These are phyloP conservation scores for Alternaria ventricosa DNA, from an alignment of 2,329 filamentous ascomycete species.

Conservation along the genomic window DNA sequence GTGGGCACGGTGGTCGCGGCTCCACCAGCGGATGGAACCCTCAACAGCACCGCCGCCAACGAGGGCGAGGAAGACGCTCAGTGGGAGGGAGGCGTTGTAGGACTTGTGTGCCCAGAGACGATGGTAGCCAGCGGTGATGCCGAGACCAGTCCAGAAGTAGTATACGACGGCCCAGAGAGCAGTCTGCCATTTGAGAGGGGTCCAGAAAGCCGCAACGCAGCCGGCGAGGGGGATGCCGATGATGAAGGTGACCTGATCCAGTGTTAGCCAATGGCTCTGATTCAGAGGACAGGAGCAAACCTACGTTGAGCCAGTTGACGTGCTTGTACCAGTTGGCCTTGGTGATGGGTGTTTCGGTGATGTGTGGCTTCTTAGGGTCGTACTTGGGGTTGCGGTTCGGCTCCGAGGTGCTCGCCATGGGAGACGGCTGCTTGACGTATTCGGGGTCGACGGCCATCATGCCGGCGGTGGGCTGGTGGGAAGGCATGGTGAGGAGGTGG, in stretches of 20 bases:
- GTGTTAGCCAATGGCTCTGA: constrained; percentile 17
- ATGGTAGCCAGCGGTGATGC: constrained; percentile 66
- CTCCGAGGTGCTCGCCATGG: constrained; percentile 59
- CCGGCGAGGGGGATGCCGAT: constrained; percentile 78
- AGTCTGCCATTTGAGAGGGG: constrained; percentile 76
- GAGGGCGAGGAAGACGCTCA: constrained; percentile 57
- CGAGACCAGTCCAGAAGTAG: constrained; percentile 84
- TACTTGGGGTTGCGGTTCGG: constrained; percentile 60
- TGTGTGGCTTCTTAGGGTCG: constrained; percentile 78
- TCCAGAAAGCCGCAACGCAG: constrained; percentile 78
- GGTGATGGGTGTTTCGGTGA: constrained; percentile 82
- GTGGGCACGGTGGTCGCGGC: constrained; percentile 58
- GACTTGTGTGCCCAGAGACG: constrained; percentile 72
- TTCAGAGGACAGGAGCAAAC: neutral
- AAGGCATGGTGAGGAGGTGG: constrained; percentile 53
- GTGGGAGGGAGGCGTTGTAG: constrained; percentile 53
- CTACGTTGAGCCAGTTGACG: constrained; percentile 91
- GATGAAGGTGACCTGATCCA: constrained; percentile 77
- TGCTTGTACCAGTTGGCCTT: constrained; percentile 88
- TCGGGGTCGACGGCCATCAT: constrained; percentile 58
- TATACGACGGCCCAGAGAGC: constrained; percentile 76
- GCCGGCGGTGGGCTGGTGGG: constrained; percentile 58
- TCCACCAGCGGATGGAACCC: constrained; percentile 60
- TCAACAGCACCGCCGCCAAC: constrained; percentile 58
- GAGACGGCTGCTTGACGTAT: constrained; percentile 53